phyloP scores from a whole-genome alignment of 1,284 basidiomycete genomes.

The Veloboletus limbatus region DNA sequence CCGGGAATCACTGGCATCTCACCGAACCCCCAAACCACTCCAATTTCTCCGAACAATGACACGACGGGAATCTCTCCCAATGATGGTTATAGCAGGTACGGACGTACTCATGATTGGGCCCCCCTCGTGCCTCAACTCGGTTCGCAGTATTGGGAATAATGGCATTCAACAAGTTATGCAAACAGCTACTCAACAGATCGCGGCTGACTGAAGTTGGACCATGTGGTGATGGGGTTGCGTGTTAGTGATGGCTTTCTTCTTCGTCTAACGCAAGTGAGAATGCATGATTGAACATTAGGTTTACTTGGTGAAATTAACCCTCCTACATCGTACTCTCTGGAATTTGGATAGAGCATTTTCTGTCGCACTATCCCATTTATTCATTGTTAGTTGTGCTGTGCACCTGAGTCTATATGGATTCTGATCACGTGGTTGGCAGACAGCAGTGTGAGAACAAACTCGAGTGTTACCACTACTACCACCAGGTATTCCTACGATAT shows the following conservation, averaged over 20 bases:
- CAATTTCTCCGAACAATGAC: conserved; percentile 31
- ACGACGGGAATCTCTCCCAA: conserved; percentile 53
- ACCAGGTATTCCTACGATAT: conserved; percentile 43
- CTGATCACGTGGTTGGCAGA: conserved; percentile 18
- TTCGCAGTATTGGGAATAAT: conserved; percentile 24
- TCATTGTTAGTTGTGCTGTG: no score
- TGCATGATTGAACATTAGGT: not conserved
- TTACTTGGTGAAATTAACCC: not conserved
- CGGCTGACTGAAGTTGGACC: conserved; percentile 11
- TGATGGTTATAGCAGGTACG: conserved; percentile 54
- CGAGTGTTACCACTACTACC: no score
- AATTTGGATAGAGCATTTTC: not conserved
- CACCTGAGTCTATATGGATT: no score
- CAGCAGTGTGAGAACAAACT: no score
- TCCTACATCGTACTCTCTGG: not conserved
- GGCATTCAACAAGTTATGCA: conserved; percentile 22
- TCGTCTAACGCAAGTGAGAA: not conserved
- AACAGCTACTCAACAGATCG: conserved; percentile 30
- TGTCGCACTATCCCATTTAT: not conserved
- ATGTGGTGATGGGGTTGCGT: not conserved
- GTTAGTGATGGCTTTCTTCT: not conserved
- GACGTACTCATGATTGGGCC: not conserved
- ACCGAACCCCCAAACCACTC: conserved; percentile 34
- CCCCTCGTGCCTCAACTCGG: conserved; percentile 4
- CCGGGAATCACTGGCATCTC: conserved; percentile 32